Base-by-base conservation (phyloP, 225 moss, liverwort and hornwort species). In the Straminergon stramineum region DNA sequence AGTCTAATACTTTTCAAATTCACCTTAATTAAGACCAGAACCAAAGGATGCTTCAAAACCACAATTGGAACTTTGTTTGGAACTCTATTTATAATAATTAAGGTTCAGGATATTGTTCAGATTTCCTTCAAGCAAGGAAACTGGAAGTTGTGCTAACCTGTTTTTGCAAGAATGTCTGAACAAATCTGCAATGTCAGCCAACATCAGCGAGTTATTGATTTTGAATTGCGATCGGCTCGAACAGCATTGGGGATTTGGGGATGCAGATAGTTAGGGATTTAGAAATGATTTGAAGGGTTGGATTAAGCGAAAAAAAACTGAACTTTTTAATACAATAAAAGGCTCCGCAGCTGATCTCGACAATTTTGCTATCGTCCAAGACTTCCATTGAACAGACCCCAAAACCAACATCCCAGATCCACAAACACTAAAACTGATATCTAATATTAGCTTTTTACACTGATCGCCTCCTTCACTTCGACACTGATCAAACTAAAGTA, bases 141-240 rank as follows among this genome's bases (percentile, higher is more conserved):
- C 41, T 45, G 73, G 53, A 86, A 53, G 79, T 75, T 58, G 75
- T 26, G 55, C 91, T 79, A 74, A 97, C 98, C 96, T 96, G 98
- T 63, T 94, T 93, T 85, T 91, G 90, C 85, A 98, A 91, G 85
- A 98, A 97, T 45, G 90, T 87, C 85, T 95, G 95, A 83, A 98
- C 95, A 95, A 98, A 98, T 80, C 97, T 98, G 97, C 83, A 84
- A 91, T 81, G 69, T 30, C 89, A 91, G 37, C 35, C 88, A 85
- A 89, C 65, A 81, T 28, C 87, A 87, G 66, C 85, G 75, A n/a
- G 63, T 91, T 89, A 91, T 56, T 87, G 67, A 67, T 55, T 55
- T 79, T 34, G 56, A 80, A 71, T 81, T 67, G 56, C 84, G 84
- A 60, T 61, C 16, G 15, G 63, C 51, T 83, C 19, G 34, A 37